A percentile compares a stretch with the other conserved stretches of the same genome.
Evolutionary conservation across 192 early-diverging fungal genomes (phyloP).

Genomic region (Umbelopsis sp.): DNA sequence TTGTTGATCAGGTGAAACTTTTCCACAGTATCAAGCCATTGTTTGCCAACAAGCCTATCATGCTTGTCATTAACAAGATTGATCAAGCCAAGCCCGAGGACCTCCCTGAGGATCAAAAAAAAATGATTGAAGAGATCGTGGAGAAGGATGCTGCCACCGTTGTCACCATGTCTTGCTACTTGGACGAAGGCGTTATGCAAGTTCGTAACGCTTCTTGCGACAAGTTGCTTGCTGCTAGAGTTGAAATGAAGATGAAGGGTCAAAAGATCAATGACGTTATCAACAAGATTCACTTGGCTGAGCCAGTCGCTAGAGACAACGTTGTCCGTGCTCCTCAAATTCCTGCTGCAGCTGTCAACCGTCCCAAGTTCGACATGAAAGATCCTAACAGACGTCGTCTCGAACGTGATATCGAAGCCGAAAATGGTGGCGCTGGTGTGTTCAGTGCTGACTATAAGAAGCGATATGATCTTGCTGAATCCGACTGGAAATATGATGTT

Average conservation of each 20-base stretch:
- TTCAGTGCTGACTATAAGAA: constrained; percentile 96
- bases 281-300: constrained; percentile 95
- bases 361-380: constrained; percentile 73
- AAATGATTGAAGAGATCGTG: constrained; percentile 74
- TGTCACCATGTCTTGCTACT: constrained; percentile 85
- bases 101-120: constrained; percentile 69
- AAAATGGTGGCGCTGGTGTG: constrained; percentile 94
- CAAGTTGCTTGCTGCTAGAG: constrained; percentile 86
- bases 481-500: constrained; percentile 95
- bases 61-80: constrained; percentile 97
- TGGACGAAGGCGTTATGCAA: constrained; percentile 97
- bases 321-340: constrained; percentile 81
- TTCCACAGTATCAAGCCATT: constrained; percentile 97
- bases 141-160: constrained; percentile 72
- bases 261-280: constrained; percentile 90
- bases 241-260: constrained; percentile 94
- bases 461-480: constrained; percentile 79
- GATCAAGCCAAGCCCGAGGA: constrained; percentile 82
- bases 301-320: constrained; percentile 85
- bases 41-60: constrained; percentile 97
- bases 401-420: constrained; percentile 89
- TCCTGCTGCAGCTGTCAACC: constrained; percentile 71
- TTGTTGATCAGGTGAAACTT: constrained; percentile 86
- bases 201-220: constrained; percentile 95
- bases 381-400: constrained; percentile 85